A percentile compares a stretch with the other conserved stretches of the same genome.
Evolutionary conservation across 1,284 basidiomycete genomes (phyloP).

Genomic region (Ustilago shanxiensis): DNA sequence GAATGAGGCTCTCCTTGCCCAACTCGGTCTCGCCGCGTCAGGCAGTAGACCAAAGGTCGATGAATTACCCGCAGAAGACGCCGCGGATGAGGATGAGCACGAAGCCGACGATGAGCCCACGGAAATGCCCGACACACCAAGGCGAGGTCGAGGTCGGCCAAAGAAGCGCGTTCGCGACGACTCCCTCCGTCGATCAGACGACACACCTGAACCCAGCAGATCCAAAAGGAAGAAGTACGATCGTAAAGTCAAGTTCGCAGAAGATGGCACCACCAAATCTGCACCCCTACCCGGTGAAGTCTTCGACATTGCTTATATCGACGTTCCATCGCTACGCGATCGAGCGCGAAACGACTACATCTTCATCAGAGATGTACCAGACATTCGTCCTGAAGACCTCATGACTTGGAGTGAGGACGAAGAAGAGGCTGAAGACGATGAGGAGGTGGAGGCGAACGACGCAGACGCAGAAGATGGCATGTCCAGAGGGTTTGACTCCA

Average conservation of each 20-base stretch:
- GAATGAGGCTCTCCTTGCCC: constrained; percentile 41
- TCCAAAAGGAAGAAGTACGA: constrained; percentile 34
- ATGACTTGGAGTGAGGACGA: constrained; percentile 38
- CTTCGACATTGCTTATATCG: constrained; percentile 39
- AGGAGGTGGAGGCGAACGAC: constrained; percentile 1
- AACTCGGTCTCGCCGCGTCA: constrained; percentile 35
- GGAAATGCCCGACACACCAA: constrained; percentile 1
- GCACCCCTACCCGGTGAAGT: constrained; percentile 29
- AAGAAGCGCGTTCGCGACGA: constrained; percentile 19
- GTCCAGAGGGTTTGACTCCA: constrained; percentile 4
- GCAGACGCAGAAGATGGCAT: constrained; percentile 6
- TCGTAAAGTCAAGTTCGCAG: constrained; percentile 42
- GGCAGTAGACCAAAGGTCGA: neutral
- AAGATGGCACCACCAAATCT: constrained; percentile 46
- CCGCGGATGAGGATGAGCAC: neutral
- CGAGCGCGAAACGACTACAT: constrained; percentile 43
- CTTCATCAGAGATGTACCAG: constrained; percentile 41
- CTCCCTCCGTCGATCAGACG: neutral
- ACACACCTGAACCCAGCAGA: neutral
- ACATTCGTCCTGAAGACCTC: constrained; percentile 32
- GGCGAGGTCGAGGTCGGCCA: constrained; percentile 23
- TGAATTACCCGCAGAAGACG: neutral
- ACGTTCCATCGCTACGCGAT: constrained; percentile 28
- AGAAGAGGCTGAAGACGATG: constrained; percentile 34
- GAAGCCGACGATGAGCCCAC: constrained; percentile 11